phyloP scores from a whole-genome alignment of 441 rosid genomes.

The Populus hybrid region DNA sequence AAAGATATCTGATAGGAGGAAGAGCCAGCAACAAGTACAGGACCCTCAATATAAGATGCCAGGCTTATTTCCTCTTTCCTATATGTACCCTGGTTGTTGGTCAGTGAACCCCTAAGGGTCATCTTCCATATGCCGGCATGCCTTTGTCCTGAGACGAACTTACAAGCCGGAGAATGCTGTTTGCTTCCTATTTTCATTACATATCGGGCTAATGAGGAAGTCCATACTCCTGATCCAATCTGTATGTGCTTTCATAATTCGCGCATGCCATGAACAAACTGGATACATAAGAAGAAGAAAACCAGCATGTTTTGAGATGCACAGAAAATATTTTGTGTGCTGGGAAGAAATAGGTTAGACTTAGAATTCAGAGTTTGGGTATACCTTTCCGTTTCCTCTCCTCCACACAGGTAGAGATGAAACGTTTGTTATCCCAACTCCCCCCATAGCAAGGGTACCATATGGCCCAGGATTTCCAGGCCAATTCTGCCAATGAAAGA shows the following conservation, averaged over 20 bases:
- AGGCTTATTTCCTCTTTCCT: slow-evolving; percentile 56
- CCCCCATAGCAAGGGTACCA: slow-evolving; percentile 87
- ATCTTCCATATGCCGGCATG: slow-evolving; percentile 92
- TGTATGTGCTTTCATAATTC: slow-evolving; percentile 89
- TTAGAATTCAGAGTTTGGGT: slow-evolving; percentile 5
- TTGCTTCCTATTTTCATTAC: slow-evolving; percentile 34
- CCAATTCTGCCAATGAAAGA: slow-evolving; percentile 67
- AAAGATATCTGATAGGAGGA: slow-evolving; percentile 81
- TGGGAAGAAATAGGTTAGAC: not conserved
- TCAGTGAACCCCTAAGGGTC: slow-evolving; percentile 34
- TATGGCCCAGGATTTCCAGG: slow-evolving; percentile 56
- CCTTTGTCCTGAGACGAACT: slow-evolving; percentile 97
- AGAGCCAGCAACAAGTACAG: slow-evolving; percentile 57
- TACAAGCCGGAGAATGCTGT: slow-evolving; percentile 67
- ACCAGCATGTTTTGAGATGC: not conserved
- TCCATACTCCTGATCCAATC: slow-evolving; percentile 97
- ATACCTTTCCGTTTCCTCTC: slow-evolving; percentile 81
- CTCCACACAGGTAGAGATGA: slow-evolving; percentile 70
- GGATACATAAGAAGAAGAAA: slow-evolving; percentile 9
- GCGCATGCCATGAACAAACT: slow-evolving; percentile 82
- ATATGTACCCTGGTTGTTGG: slow-evolving; percentile 33
- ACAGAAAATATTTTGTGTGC: slow-evolving; percentile 7
- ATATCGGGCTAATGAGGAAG: slow-evolving; percentile 80
- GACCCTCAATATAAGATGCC: slow-evolving; percentile 90
- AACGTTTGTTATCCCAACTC: slow-evolving; percentile 84